A percentile compares a stretch with the other conserved stretches of the same genome.
Evolutionary conservation across 2,329 filamentous ascomycete species (phyloP).

Genomic region (Cytospora mali): DNA sequence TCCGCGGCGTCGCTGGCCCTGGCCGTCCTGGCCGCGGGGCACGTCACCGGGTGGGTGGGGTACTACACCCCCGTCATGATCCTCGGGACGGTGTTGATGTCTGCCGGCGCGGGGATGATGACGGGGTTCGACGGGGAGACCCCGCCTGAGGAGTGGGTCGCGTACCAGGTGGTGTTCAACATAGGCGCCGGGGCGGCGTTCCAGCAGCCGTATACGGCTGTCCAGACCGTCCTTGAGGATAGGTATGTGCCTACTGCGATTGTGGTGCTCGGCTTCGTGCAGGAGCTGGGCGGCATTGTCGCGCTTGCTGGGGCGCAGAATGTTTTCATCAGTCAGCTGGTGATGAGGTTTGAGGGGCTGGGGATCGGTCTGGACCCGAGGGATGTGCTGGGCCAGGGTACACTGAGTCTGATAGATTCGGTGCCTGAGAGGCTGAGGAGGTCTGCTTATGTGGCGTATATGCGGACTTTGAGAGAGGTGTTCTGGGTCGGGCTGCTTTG

Average conservation of each 20-base stretch:
- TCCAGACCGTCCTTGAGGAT: slow-evolving; percentile 1
- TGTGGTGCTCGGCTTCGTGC: background rate
- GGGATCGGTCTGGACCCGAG: background rate
- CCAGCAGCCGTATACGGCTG: background rate
- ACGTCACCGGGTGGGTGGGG: slow-evolving; percentile 45
- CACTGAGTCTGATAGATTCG: background rate
- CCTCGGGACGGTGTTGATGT: slow-evolving; percentile 42
- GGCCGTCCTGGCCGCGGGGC: slow-evolving; percentile 47
- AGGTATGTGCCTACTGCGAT: background rate
- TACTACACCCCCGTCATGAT: slow-evolving; percentile 48
- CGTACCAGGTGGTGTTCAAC: slow-evolving; percentile 52
- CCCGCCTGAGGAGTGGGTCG: slow-evolving; percentile 52
- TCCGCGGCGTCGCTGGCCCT: slow-evolving; percentile 54
- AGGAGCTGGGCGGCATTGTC: background rate
- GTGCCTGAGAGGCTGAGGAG: background rate
- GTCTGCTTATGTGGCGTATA: background rate
- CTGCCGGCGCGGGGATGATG: slow-evolving; percentile 43
- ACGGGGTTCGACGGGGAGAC: slow-evolving; percentile 52
- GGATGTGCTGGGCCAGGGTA: slow-evolving; percentile 3
- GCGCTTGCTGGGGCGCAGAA: slow-evolving; percentile 6
- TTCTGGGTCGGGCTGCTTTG: slow-evolving; percentile 1
- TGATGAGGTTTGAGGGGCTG: background rate
- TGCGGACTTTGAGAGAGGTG: slow-evolving; percentile 3
- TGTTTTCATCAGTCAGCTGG: background rate
- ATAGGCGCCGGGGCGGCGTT: slow-evolving; percentile 3